Evolutionary conservation across 495 filamentous ascomycete genomes (phyloP), one percentile per base, ranked within the genome.

Genomic region (Tuber magnatum): DNA sequence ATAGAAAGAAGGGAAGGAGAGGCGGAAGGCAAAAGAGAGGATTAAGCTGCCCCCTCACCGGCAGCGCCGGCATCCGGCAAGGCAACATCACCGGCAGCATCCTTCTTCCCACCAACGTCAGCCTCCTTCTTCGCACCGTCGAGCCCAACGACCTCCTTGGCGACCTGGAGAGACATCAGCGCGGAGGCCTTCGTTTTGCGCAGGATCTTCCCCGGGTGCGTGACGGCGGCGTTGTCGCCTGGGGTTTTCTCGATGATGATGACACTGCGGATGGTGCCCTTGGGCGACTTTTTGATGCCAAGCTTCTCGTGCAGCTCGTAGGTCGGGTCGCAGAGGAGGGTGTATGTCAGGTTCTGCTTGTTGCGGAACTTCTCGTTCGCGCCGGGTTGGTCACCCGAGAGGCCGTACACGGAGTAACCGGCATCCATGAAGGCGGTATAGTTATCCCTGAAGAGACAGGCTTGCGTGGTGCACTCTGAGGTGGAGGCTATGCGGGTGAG

Each of bases 381-480:
- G 83, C 93, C 94, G 77, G 93, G 90, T 14, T 89, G 90, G 85
- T 99, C 95, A 73, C 89, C 87, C 20, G 92, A 95, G 35, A 99
- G 89, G 39, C 95, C 95, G 83, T 92, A 98, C 83, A 99, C 91
- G 76, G 90, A 86, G 68, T 96, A 88, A 38, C 95, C 94, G 44
- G 88, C 89, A n/a, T 89, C 87, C n/a, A 89, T 93, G 69, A 99
- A 87, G 72, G 88, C 83, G n/a, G 85, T 84, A 84, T 94, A 91
- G 20, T 87, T 85, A 86, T 98, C 95, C 78, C 94, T 89, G 86
- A 99, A 98, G 75, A 94, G 86, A 84, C 95, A 97, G 71, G 87
- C 95, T 89, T 98, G 95, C 42, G 87, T 93, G 61, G 93, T 98
- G 86, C 95, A 99, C 74, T 96, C 95, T 41, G 92, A 92, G 41